phyloP scores from a whole-genome alignment of 1,284 basidiomycete species.

The Boletus mariae region DNA sequence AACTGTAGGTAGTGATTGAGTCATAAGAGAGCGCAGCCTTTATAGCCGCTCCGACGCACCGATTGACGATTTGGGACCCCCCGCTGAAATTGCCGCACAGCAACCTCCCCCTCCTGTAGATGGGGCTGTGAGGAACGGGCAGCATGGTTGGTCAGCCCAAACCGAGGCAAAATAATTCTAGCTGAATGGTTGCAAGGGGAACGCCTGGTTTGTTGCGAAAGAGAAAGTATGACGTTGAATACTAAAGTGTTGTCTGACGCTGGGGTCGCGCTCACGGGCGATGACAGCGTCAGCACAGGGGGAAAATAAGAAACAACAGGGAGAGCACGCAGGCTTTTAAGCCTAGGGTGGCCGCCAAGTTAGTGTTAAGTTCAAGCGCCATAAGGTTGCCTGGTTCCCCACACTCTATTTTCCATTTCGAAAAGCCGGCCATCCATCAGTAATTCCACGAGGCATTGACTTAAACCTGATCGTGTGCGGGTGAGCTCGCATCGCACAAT shows the following conservation, averaged over 20 bases:
- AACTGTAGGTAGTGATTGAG: conserved; percentile 11
- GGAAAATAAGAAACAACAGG: neutral
- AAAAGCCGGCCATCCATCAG: conserved; percentile 21
- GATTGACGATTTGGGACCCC: conserved; percentile 1
- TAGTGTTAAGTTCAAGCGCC: conserved; percentile 11
- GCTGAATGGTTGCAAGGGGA: neutral
- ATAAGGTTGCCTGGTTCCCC: conserved; percentile 14
- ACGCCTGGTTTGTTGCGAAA: neutral
- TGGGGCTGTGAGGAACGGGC: conserved; percentile 11
- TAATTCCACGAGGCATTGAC: conserved; percentile 23
- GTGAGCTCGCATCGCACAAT: neutral
- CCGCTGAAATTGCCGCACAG: conserved; percentile 16
- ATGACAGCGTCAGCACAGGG: neutral
- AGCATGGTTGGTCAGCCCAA: conserved; percentile 8
- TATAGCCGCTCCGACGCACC: conserved; percentile 18
- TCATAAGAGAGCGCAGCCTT: conserved; percentile 7
- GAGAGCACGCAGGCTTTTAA: conserved; percentile 10
- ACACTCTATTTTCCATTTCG: conserved; percentile 20
- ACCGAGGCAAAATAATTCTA: neutral
- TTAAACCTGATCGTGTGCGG: conserved; percentile 5
- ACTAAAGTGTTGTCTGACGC: neutral
- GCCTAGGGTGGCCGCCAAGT: neutral
- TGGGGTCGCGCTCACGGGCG: conserved; percentile 1
- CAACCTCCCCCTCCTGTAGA: conserved; percentile 20
- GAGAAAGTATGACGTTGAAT: neutral